Evolutionary conservation across 78 protist species (phyloP).

Genomic region (Chrysochromulina parva): DNA sequence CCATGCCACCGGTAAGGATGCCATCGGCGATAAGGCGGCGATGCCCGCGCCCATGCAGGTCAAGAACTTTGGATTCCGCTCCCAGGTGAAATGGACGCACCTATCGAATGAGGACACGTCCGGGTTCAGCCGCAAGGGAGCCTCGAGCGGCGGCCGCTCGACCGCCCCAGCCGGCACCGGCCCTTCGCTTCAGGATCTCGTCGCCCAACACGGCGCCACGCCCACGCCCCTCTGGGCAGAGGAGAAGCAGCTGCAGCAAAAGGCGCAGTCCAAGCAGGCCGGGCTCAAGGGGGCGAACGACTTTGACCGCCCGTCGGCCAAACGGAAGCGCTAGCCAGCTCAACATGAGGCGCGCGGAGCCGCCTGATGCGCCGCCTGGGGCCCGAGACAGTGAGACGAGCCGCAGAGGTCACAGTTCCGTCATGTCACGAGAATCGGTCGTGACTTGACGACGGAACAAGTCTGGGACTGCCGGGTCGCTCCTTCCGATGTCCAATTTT

Average conservation of each 20-base stretch:
- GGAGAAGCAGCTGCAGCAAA: background rate
- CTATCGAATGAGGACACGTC: conserved; percentile 27
- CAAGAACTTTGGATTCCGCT: conserved; percentile 29
- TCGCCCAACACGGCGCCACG: too few species aligned
- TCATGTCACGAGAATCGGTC: too few species aligned
- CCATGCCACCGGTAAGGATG: conserved; percentile 16
- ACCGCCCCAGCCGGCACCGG: too few species aligned
- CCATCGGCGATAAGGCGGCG: background rate
- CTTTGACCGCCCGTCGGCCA: background rate
- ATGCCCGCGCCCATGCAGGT: conserved; percentile 32
- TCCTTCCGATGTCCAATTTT: too few species aligned
- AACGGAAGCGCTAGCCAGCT: background rate
- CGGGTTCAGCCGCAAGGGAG: background rate
- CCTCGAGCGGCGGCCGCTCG: background rate
- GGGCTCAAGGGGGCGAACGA: background rate
- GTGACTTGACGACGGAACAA: too few species aligned
- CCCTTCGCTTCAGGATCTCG: too few species aligned
- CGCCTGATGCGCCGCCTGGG: too few species aligned
- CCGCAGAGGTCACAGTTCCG: too few species aligned
- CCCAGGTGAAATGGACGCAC: conserved; percentile 38
- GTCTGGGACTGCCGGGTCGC: too few species aligned
- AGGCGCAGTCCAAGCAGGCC: background rate
- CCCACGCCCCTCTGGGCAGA: background rate
- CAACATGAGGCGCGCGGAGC: too few species aligned
- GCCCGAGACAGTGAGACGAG: too few species aligned